Evolutionary conservation across 2,329 filamentous ascomycete genomes (phyloP).

Genomic region (Ceratocystiopsis minuta): DNA sequence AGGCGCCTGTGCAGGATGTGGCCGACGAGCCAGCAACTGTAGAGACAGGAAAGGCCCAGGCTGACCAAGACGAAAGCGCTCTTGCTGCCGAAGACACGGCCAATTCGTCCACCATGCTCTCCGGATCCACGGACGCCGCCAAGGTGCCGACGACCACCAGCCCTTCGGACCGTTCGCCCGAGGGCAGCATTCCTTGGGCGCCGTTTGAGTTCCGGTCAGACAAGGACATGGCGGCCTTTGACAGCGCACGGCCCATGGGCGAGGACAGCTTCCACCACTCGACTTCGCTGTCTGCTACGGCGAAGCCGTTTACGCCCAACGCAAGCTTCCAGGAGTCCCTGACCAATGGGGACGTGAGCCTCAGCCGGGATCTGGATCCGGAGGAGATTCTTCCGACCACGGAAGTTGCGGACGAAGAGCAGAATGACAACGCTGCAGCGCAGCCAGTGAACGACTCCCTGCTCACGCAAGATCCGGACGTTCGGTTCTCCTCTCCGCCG

Average conservation of each 20-base stretch:
- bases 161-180: constrained; percentile 33
- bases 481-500: constrained; percentile 8
- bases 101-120: constrained; percentile 33
- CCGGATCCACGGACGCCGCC: constrained; percentile 33
- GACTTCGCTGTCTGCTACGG: constrained; percentile 50
- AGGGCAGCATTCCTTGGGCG: constrained; percentile 33
- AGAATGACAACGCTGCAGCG: constrained; percentile 5
- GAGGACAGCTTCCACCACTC: constrained; percentile 26
- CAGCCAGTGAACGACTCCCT: not conserved
- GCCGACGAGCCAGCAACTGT: constrained; percentile 1
- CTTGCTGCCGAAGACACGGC: constrained; percentile 29
- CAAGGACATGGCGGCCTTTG: constrained; percentile 30
- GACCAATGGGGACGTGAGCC: constrained; percentile 10
- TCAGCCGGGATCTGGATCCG: no score
- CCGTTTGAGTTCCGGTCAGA: constrained; percentile 41
- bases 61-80: constrained; percentile 30
- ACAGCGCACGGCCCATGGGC: constrained; percentile 31
- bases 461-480: not conserved
- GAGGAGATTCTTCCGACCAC: constrained; percentile 4
- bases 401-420: constrained; percentile 6
- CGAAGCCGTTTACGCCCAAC: constrained; percentile 46
- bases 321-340: constrained; percentile 12
- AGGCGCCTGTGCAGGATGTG: no score
- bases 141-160: constrained; percentile 28
- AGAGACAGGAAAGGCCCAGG: constrained; percentile 16